These are phyloP conservation scores for Phytophthora pluvialis DNA, from an alignment of 352 stramenopile species.

Conservation along the genomic window DNA sequence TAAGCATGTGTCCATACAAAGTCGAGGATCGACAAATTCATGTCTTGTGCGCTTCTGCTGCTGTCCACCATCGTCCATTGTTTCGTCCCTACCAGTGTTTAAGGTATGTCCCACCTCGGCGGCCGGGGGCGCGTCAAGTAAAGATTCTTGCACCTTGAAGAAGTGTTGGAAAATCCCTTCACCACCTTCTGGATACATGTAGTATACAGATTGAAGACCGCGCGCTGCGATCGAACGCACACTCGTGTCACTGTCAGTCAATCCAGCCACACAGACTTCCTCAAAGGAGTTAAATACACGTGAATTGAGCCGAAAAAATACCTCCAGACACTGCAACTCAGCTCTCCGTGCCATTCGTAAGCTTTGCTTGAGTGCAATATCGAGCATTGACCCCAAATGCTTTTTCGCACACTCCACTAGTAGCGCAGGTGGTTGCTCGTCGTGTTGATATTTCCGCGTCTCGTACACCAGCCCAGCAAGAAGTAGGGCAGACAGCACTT, in stretches of 20 bases:
- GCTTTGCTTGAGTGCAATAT: constrained; percentile 20
- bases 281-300: constrained; percentile 64
- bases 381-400: constrained; percentile 36
- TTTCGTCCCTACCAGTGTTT: constrained; percentile 2
- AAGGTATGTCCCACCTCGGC: not conserved
- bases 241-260: constrained; percentile 59
- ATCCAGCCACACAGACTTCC: constrained; percentile 45
- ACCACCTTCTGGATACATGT: constrained; percentile 83
- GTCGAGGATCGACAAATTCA: constrained; percentile 22
- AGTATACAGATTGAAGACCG: constrained; percentile 73
- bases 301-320: constrained; percentile 70
- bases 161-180: constrained; percentile 64
- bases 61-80: constrained; percentile 3
- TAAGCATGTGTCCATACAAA: constrained; percentile 47
- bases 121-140: constrained; percentile 32
- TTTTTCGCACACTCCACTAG: constrained; percentile 52
- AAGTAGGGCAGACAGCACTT: constrained; percentile 53
- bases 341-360: constrained; percentile 40
- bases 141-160: constrained; percentile 35
- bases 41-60: constrained; percentile 4
- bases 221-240: constrained; percentile 60
- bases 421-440: constrained; percentile 56
- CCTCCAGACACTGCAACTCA: constrained; percentile 62
- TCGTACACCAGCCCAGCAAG: constrained; percentile 64
- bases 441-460: constrained; percentile 51